Evolutionary conservation across 2,329 filamentous ascomycete species (phyloP).

Genomic region (Claviceps sp.): DNA sequence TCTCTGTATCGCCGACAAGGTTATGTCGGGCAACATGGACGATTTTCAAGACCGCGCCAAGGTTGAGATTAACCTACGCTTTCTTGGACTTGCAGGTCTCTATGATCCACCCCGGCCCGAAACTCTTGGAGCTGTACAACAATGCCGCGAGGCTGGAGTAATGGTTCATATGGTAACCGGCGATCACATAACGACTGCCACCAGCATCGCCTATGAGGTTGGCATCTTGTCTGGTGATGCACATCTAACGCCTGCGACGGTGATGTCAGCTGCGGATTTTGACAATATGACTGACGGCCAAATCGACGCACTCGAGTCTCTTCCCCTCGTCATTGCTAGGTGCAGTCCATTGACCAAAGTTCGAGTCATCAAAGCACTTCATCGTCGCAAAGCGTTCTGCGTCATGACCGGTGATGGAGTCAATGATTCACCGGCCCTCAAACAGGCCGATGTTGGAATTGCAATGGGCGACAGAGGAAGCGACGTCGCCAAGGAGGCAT

Average conservation of each 20-base stretch:
- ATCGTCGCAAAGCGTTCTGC: slow-evolving; percentile 52
- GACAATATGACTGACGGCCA: slow-evolving; percentile 47
- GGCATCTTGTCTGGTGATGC: slow-evolving; percentile 37
- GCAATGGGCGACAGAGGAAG: slow-evolving; percentile 60
- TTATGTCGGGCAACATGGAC: slow-evolving; percentile 21
- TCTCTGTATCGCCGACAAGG: slow-evolving; percentile 47
- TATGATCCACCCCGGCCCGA: slow-evolving; percentile 61
- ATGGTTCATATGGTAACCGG: slow-evolving; percentile 58
- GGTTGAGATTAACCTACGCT: slow-evolving; percentile 44
- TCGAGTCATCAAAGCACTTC: slow-evolving; percentile 63
- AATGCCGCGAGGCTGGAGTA: slow-evolving; percentile 48
- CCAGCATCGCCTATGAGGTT: slow-evolving; percentile 51
- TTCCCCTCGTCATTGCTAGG: slow-evolving; percentile 56
- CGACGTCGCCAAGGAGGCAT: slow-evolving; percentile 67
- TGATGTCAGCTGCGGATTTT: slow-evolving; percentile 51
- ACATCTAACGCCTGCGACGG: slow-evolving; percentile 26
- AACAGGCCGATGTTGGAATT: slow-evolving; percentile 61
- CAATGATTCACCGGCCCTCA: slow-evolving; percentile 61
- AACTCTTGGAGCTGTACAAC: slow-evolving; percentile 44
- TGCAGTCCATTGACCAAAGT: slow-evolving; percentile 61
- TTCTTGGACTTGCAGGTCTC: slow-evolving; percentile 57
- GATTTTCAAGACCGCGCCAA: slow-evolving; percentile 33
- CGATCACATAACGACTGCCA: slow-evolving; percentile 54
- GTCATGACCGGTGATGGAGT: slow-evolving; percentile 67
- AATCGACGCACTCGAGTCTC: slow-evolving; percentile 44